Conservation (phyloP, 202 grass and related monocot species). For the Setaria viridis region DNA sequence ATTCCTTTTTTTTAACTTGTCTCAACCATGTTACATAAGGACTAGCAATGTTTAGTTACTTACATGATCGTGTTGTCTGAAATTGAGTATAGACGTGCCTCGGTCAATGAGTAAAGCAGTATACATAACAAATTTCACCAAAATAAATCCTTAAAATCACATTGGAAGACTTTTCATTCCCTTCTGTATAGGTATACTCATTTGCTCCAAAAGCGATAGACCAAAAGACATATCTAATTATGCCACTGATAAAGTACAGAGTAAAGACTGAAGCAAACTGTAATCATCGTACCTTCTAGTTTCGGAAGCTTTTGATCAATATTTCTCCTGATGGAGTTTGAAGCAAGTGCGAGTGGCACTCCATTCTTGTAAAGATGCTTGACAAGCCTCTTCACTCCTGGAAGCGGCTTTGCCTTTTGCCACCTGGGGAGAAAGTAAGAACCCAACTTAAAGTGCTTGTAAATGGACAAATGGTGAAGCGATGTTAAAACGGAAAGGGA, state of each 20-base stretch:
- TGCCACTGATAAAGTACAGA: not conserved
- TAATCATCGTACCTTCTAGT: slow-evolving; percentile 55
- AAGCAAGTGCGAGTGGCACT: slow-evolving; percentile 79
- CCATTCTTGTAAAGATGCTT: slow-evolving; percentile 75
- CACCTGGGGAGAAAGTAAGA: slow-evolving; percentile 52
- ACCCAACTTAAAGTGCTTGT: not conserved
- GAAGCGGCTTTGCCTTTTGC: slow-evolving; percentile 67
- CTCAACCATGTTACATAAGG: not conserved
- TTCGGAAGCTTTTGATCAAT: slow-evolving; percentile 67
- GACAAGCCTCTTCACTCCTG: slow-evolving; percentile 78
- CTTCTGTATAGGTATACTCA: not conserved
- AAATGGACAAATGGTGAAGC: not conserved
- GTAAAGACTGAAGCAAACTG: not conserved
- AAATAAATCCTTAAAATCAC: not conserved
- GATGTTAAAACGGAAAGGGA: not conserved
- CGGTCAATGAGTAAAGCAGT: not conserved
- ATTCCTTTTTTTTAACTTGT: not conserved
- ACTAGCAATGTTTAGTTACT: not conserved
- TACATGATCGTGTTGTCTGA: slow-evolving; percentile 14
- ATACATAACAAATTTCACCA: slow-evolving; percentile 4
- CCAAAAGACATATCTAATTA: not conserved
- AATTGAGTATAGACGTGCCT: not conserved
- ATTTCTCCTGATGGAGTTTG: slow-evolving; percentile 86
- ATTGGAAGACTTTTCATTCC: not conserved
- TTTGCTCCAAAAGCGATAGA: not conserved